These are phyloP conservation scores for Besnoitia besnoiti DNA, from an alignment of 169 alveolate species.

Conservation along the genomic window DNA sequence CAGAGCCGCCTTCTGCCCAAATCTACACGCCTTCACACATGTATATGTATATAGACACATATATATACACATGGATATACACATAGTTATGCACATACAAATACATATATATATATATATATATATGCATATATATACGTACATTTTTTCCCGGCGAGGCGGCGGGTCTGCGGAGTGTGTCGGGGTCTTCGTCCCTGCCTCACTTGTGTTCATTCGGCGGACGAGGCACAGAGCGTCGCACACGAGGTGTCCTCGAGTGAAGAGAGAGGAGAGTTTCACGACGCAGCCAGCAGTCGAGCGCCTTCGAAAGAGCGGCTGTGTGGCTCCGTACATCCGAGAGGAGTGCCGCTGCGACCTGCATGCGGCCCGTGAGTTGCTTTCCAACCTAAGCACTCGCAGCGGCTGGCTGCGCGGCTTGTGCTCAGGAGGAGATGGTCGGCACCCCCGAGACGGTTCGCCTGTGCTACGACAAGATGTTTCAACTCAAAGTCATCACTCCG, in stretches of 20 bases:
- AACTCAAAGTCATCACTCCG: constrained; percentile 78
- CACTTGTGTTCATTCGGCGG: not conserved
- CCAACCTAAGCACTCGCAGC: too few species aligned
- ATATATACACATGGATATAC: not conserved
- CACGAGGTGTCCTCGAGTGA: too few species aligned
- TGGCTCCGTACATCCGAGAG: too few species aligned
- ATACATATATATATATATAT: not conserved
- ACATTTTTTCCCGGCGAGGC: too few species aligned
- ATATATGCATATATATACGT: not conserved
- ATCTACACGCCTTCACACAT: not conserved
- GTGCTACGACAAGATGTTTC: constrained; percentile 79
- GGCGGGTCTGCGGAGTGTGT: not conserved
- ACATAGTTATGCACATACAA: not conserved
- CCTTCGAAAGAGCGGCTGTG: too few species aligned
- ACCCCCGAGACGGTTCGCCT: constrained; percentile 76
- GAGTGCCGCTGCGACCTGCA: too few species aligned
- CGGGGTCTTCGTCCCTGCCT: not conserved
- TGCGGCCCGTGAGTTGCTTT: too few species aligned
- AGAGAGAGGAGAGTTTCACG: too few species aligned
- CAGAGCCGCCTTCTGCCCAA: too few species aligned
- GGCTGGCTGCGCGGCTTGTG: too few species aligned
- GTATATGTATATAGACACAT: not conserved
- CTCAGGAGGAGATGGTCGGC: constrained; percentile 81
- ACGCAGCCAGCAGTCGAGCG: too few species aligned
- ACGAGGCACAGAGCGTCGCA: too few species aligned